Conservation (phyloP, 2,329 filamentous ascomycete genomes). For the Fusarium buxicola region DNA sequence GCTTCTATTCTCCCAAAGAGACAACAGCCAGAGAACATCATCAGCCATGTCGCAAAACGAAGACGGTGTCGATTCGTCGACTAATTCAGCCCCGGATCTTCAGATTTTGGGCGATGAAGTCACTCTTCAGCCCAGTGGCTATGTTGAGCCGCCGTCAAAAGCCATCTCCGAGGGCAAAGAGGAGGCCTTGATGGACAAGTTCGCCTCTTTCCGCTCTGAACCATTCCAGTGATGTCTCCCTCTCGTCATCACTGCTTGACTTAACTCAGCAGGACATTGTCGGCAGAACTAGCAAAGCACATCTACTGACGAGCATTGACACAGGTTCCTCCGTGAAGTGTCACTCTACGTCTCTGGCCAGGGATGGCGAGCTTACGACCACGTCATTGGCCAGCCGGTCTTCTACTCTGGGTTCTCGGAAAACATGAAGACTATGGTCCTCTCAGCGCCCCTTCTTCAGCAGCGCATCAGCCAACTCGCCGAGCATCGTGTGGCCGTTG, state of each 20-base stretch:
- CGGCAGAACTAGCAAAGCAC: neutral
- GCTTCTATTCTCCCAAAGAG: constrained; percentile 17
- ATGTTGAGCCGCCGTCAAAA: constrained; percentile 60
- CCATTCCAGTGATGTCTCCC: constrained; percentile 64
- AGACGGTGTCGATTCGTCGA: constrained; percentile 47
- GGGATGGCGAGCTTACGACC: constrained; percentile 95
- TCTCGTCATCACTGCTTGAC: neutral
- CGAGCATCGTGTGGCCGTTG: constrained; percentile 76
- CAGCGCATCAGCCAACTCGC: constrained; percentile 81
- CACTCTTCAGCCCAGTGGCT: constrained; percentile 79
- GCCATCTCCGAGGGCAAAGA: constrained; percentile 67
- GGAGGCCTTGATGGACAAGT: constrained; percentile 80
- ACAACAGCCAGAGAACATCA: constrained; percentile 5
- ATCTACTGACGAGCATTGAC: constrained; percentile 22
- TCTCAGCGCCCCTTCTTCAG: constrained; percentile 80
- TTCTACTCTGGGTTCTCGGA: constrained; percentile 95
- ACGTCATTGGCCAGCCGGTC: constrained; percentile 89
- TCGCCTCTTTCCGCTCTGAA: constrained; percentile 84
- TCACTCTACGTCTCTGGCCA: constrained; percentile 92
- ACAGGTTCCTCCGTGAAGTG: constrained; percentile 90
- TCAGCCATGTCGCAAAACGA: constrained; percentile 49
- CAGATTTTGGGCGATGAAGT: constrained; percentile 81
- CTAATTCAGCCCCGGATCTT: constrained; percentile 74
- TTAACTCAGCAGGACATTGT: neutral
- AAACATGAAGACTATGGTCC: constrained; percentile 83